Evolutionary conservation across 2,329 filamentous ascomycete genomes (phyloP).

Genomic region (Neofusicoccum sp.): DNA sequence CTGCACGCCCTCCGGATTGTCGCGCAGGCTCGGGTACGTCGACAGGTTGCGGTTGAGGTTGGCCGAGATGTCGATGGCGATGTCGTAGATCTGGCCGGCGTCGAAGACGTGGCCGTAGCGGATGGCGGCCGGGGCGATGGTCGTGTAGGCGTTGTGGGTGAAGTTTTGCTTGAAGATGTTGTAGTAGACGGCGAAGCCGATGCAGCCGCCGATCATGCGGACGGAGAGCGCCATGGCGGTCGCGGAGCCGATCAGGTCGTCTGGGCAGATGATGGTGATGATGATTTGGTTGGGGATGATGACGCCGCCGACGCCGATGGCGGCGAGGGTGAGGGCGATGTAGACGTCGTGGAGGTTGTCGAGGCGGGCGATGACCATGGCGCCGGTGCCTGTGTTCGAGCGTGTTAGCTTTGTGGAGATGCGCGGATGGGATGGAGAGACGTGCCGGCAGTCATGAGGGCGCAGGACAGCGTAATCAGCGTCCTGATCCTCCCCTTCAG

Average conservation of each 20-base stretch:
- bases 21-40: conserved; percentile 43
- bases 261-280: conserved; percentile 66
- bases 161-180: conserved; percentile 34
- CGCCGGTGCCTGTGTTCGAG: conserved; percentile 48
- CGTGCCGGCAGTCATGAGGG: conserved; percentile 62
- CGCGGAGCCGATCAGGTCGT: conserved; percentile 68
- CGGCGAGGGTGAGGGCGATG: conserved; percentile 59
- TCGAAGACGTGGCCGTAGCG: conserved; percentile 25
- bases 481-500: conserved; percentile 59
- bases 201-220: conserved; percentile 64
- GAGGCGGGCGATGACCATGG: conserved; percentile 49
- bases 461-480: conserved; percentile 58
- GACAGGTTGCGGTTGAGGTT: conserved; percentile 50
- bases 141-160: conserved; percentile 24
- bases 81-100: conserved; percentile 51
- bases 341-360: conserved; percentile 57
- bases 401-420: not conserved
- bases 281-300: conserved; percentile 67
- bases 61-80: conserved; percentile 43
- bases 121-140: conserved; percentile 25
- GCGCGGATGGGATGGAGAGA: not conserved
- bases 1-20: conserved; percentile 40
- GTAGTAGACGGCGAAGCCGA: conserved; percentile 57
- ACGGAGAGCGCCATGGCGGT: conserved; percentile 68
- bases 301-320: conserved; percentile 65